phyloP scores from a whole-genome alignment of 2,329 filamentous ascomycete genomes.

The Botrytis elliptica region DNA sequence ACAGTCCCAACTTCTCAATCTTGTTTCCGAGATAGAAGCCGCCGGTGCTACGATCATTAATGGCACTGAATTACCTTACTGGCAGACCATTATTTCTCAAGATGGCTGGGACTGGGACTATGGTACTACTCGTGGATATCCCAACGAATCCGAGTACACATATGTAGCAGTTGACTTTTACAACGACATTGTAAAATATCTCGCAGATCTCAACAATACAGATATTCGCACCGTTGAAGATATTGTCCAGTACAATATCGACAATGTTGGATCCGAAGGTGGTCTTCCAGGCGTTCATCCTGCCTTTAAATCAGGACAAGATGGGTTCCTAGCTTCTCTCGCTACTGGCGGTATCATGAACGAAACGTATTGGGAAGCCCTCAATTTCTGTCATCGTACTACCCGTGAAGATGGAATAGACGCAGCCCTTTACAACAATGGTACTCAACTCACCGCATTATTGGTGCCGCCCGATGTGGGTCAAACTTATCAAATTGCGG shows the following conservation, averaged over 20 bases:
- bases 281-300: slow-evolving; percentile 60
- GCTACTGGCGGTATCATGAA: slow-evolving; percentile 60
- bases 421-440: slow-evolving; percentile 55
- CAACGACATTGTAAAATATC: slow-evolving; percentile 47
- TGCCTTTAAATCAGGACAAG: slow-evolving; percentile 69
- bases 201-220: slow-evolving; percentile 57
- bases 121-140: slow-evolving; percentile 57
- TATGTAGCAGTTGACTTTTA: slow-evolving; percentile 71
- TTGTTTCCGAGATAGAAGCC: slow-evolving; percentile 53
- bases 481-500: slow-evolving; percentile 67
- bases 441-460: slow-evolving; percentile 54
- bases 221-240: slow-evolving; percentile 57
- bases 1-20: slow-evolving; percentile 49
- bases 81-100: slow-evolving; percentile 60
- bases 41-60: slow-evolving; percentile 69
- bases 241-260: slow-evolving; percentile 62
- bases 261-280: slow-evolving; percentile 65
- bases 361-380: slow-evolving; percentile 65
- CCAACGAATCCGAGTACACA: slow-evolving; percentile 74
- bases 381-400: slow-evolving; percentile 57
- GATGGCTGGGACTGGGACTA: slow-evolving; percentile 75
- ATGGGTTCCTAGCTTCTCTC: slow-evolving; percentile 64
- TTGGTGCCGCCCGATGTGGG: slow-evolving; percentile 68
- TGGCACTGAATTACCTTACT: slow-evolving; percentile 64
- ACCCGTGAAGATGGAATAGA: slow-evolving; percentile 68